phyloP scores from a whole-genome alignment of 352 stramenopile species.

The Poterioochromonas sp. region DNA sequence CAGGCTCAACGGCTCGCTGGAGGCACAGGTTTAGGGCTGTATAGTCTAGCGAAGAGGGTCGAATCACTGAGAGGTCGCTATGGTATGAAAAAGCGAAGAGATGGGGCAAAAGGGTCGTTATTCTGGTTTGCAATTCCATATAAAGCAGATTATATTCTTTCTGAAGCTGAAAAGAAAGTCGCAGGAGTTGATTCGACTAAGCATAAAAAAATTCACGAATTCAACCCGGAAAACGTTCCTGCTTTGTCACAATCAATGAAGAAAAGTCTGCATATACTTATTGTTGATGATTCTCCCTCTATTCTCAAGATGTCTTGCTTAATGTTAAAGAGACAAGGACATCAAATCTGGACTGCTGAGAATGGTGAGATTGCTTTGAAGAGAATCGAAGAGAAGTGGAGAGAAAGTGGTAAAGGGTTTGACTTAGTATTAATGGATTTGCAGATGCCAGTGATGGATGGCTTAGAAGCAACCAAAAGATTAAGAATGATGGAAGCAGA shows the following conservation, averaged over 20 bases:
- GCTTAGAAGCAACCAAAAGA: background rate
- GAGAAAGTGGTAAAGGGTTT: background rate
- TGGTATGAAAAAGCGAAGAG: background rate
- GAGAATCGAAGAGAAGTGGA: background rate
- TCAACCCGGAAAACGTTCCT: too few relatives aligned
- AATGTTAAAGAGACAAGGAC: background rate
- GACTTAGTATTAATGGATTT: constrained; percentile 27
- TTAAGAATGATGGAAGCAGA: background rate
- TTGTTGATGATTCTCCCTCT: background rate
- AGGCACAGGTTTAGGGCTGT: background rate
- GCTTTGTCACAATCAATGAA: too few relatives aligned
- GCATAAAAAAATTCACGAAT: too few relatives aligned
- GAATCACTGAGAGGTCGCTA: background rate
- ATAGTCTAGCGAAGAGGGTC: background rate
- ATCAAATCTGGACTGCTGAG: background rate
- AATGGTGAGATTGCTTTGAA: background rate
- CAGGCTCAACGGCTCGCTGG: background rate
- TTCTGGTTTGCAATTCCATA: constrained; percentile 20
- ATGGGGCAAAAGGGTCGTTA: background rate
- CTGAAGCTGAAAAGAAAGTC: too few relatives aligned
- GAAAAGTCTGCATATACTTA: background rate
- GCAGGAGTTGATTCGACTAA: too few relatives aligned
- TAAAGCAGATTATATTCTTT: background rate
- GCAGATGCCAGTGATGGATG: constrained; percentile 28
- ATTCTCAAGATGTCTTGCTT: background rate